These are phyloP conservation scores for Ascochyta clinopodiicola DNA, from an alignment of 2,329 filamentous ascomycete species.

Conservation along the genomic window DNA sequence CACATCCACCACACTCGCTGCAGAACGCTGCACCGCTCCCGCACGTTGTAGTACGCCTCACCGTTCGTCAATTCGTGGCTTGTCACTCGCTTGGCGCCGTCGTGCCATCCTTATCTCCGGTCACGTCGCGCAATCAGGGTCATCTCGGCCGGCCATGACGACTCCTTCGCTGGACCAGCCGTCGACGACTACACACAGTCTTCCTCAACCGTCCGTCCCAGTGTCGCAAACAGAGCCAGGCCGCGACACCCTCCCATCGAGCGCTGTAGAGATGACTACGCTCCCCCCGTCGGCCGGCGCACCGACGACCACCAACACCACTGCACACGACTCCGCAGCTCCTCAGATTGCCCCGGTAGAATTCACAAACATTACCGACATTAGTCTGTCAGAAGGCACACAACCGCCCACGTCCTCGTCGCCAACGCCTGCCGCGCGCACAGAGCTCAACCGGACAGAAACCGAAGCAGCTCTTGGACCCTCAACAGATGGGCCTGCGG, in stretches of 20 bases:
- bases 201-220: conserved; percentile 28
- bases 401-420: conserved; percentile 23
- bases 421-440: conserved; percentile 32
- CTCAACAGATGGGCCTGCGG: conserved; percentile 52
- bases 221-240: conserved; percentile 32
- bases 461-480: conserved; percentile 55
- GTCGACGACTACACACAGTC: conserved; percentile 32
- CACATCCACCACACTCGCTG: neutral
- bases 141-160: conserved; percentile 39
- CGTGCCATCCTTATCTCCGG: conserved; percentile 29
- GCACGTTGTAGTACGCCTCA: neutral
- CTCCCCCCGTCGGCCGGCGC: conserved; percentile 31
- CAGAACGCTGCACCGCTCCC: neutral
- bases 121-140: conserved; percentile 23
- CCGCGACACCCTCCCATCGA: conserved; percentile 32
- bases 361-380: conserved; percentile 14
- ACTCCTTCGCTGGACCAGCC: conserved; percentile 37
- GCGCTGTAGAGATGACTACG: conserved; percentile 46
- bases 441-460: conserved; percentile 47
- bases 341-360: conserved; percentile 19
- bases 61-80: conserved; percentile 5
- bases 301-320: conserved; percentile 22
- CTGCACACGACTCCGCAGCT: conserved; percentile 24
- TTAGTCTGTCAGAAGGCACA: conserved; percentile 18
- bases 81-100: conserved; percentile 23